Evolutionary conservation across 2,329 filamentous ascomycete genomes (phyloP).

Genomic region (Huntiella savannae): DNA sequence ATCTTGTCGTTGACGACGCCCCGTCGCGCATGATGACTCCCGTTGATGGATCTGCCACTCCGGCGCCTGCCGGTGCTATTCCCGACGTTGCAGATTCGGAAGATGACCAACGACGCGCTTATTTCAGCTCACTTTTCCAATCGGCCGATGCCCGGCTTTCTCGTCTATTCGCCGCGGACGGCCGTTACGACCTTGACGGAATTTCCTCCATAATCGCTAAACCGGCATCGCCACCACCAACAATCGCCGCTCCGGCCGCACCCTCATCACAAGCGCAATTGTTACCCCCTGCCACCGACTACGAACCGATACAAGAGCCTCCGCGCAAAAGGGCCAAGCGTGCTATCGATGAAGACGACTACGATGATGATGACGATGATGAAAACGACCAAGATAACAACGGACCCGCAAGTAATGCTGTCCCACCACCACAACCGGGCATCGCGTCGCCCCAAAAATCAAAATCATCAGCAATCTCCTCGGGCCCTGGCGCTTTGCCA

Average conservation of each 20-base stretch:
- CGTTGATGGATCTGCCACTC: constrained; percentile 24
- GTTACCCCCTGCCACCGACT: constrained; percentile 37
- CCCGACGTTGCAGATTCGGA: constrained; percentile 18
- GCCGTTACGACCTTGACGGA: constrained; percentile 30
- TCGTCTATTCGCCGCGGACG: constrained; percentile 47
- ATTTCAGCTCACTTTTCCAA: constrained; percentile 62
- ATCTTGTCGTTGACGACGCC: constrained; percentile 31
- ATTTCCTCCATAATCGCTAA: constrained; percentile 44
- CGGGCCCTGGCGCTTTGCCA: constrained; percentile 37
- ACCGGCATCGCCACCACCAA: constrained; percentile 28
- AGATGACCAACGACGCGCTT: constrained; percentile 51
- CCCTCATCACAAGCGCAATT: constrained; percentile 20
- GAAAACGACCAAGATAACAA: constrained; percentile 43
- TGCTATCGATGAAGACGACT: constrained; percentile 68
- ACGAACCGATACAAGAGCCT: constrained; percentile 38
- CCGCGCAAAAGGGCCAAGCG: constrained; percentile 57
- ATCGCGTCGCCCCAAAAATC: constrained; percentile 31
- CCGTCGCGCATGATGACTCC: constrained; percentile 31
- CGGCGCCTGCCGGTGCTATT: constrained; percentile 5
- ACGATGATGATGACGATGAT: constrained; percentile 69
- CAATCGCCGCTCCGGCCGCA: constrained; percentile 60
- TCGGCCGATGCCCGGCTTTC: constrained; percentile 60
- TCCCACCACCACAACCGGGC: constrained; percentile 15
- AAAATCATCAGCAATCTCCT: constrained; percentile 24
- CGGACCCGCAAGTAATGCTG: constrained; percentile 22